These are phyloP conservation scores for Lactarius akahatsu DNA, from an alignment of 768 basidiomycete species.

Conservation along the genomic window DNA sequence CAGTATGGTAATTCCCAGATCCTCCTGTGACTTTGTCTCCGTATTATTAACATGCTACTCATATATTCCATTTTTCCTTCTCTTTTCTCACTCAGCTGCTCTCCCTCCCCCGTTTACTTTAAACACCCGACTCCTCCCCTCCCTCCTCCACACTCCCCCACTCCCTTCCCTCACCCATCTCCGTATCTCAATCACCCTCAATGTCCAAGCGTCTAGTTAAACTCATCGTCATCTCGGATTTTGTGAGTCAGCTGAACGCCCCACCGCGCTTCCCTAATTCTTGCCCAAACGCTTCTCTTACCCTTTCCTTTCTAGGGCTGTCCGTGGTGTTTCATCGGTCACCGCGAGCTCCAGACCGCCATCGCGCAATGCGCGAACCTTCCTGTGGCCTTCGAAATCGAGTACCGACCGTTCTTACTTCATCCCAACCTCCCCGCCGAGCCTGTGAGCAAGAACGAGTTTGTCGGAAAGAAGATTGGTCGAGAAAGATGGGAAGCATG, in stretches of 20 bases:
- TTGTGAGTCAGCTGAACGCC: constrained; percentile 34
- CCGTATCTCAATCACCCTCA: constrained; percentile 6
- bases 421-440: constrained; percentile 39
- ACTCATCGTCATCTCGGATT: constrained; percentile 36
- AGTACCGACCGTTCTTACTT: constrained; percentile 50
- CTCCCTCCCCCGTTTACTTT: constrained; percentile 2
- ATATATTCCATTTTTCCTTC: constrained; percentile 6
- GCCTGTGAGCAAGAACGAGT: constrained; percentile 34
- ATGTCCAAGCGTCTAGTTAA: constrained; percentile 29
- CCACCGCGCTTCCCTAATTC: not conserved
- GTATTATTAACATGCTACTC: constrained; percentile 28
- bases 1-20: constrained; percentile 26
- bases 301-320: constrained; percentile 34
- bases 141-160: not conserved
- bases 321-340: constrained; percentile 46
- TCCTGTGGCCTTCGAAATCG: constrained; percentile 40
- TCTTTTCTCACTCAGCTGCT: constrained; percentile 20
- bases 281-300: constrained; percentile 16
- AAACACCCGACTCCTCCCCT: not conserved
- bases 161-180: not conserved
- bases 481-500: constrained; percentile 38
- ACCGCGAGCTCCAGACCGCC: constrained; percentile 41
- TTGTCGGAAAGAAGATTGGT: constrained; percentile 41
- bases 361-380: constrained; percentile 38
- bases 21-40: not conserved